Evolutionary conservation across 768 basidiomycete species (phyloP).

Genomic region (Boletus barrowsii): DNA sequence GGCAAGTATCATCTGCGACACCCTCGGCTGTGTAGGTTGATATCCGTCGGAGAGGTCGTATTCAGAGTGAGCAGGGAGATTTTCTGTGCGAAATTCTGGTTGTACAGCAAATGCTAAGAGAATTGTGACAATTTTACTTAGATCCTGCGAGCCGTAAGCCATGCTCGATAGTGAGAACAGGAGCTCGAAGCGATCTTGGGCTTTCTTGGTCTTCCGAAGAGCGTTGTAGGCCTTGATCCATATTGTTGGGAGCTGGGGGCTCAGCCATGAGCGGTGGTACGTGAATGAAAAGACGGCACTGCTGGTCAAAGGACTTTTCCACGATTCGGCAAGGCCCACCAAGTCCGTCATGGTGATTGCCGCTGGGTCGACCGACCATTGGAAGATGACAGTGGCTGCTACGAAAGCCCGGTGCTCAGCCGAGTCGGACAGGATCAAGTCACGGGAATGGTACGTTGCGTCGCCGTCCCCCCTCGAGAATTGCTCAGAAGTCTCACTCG

Average conservation of each 20-base stretch:
- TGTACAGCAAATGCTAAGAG: constrained; percentile 30
- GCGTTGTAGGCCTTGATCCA: constrained; percentile 31
- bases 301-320: not conserved
- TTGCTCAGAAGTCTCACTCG: not conserved
- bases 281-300: constrained; percentile 5
- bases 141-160: constrained; percentile 22
- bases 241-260: constrained; percentile 8
- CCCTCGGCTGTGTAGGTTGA: not conserved
- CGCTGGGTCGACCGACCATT: not conserved
- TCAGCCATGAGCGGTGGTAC: constrained; percentile 31
- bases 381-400: not conserved
- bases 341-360: not conserved
- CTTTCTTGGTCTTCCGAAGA: constrained; percentile 11
- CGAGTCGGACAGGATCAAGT: not conserved
- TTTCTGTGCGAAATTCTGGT: not conserved
- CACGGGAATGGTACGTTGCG: constrained; percentile 7
- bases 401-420: constrained; percentile 6
- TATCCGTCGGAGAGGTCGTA: not conserved
- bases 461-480: not conserved
- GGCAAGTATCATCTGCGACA: not conserved
- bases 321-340: constrained; percentile 5
- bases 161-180: constrained; percentile 34
- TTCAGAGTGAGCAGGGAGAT: constrained; percentile 4
- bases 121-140: constrained; percentile 15
- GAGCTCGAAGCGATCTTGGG: constrained; percentile 16